Conservation (phyloP, 208 protist genomes). For the Acanthamoeba pearcei region DNA sequence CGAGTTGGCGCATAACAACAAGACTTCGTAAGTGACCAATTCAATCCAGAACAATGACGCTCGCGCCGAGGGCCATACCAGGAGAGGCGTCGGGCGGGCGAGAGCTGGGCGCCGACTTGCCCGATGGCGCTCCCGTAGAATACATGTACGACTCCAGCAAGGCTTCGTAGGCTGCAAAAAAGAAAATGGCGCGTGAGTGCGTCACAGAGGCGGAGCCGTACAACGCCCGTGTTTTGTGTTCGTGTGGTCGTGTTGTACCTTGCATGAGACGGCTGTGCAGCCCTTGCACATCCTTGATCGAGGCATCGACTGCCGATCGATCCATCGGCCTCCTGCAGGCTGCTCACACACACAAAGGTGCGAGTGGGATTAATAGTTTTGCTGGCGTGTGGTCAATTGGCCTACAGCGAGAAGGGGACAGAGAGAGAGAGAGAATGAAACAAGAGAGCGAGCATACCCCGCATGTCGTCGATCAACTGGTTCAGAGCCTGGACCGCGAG, state of each 20-base stretch:
- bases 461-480: constrained; percentile 36
- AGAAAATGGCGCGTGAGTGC: too few relatives aligned
- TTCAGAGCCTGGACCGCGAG: neutral
- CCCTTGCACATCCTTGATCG: neutral
- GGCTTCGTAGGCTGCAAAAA: constrained; percentile 7
- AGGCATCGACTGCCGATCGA: neutral
- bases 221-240: too few relatives aligned
- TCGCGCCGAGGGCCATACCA: neutral
- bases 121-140: neutral
- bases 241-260: neutral
- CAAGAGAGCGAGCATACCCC: neutral
- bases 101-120: neutral
- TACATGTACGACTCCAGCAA: constrained; percentile 72
- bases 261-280: neutral
- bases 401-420: too few relatives aligned
- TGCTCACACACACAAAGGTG: neutral
- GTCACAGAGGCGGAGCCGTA: too few relatives aligned
- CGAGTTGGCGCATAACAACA: too few relatives aligned
- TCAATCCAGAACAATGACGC: too few relatives aligned
- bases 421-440: neutral
- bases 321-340: neutral
- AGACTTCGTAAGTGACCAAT: too few relatives aligned
- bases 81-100: neutral
- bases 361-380: too few relatives aligned
- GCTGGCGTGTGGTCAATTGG: too few relatives aligned